Evolutionary conservation across 495 filamentous ascomycete species (phyloP).

Genomic region (Cryomyces minteri): DNA sequence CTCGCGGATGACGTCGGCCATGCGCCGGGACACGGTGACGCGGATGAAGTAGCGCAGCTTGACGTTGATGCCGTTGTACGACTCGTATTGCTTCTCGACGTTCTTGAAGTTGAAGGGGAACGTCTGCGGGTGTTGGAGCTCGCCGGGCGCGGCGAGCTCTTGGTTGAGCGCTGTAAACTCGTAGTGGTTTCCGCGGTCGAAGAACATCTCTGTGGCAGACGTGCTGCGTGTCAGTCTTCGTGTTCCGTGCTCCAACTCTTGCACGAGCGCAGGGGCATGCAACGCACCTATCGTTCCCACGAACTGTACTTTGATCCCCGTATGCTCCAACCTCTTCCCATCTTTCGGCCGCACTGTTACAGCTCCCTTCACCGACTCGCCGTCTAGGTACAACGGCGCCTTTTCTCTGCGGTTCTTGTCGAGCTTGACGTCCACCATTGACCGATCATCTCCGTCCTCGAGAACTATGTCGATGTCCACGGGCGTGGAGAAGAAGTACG

Average conservation of each 20-base stretch:
- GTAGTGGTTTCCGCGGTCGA: conserved; percentile 97
- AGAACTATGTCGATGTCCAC: conserved; percentile 98
- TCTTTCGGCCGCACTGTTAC: conserved; percentile 95
- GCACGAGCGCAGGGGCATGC: not conserved
- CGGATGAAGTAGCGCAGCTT: conserved; percentile 96
- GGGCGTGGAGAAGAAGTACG: conserved; percentile 95
- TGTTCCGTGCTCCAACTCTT: not conserved
- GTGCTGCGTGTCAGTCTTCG: not conserved
- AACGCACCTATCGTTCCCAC: conserved; percentile 85
- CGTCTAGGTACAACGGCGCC: conserved; percentile 91
- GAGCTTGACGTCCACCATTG: conserved; percentile 91
- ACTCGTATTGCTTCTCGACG: conserved; percentile 99
- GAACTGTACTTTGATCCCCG: conserved; percentile 99
- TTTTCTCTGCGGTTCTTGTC: conserved; percentile 96
- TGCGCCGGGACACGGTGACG: conserved; percentile 87
- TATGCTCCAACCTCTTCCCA: conserved; percentile 94
- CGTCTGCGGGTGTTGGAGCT: conserved; percentile 94
- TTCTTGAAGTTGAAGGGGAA: conserved; percentile 99
- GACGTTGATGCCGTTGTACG: conserved; percentile 99
- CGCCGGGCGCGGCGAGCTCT: conserved; percentile 87
- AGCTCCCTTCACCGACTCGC: conserved; percentile 89
- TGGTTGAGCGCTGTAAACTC: conserved; percentile 94
- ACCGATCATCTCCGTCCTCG: conserved; percentile 80
- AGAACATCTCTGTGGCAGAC: conserved; percentile 72
- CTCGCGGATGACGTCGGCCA: conserved; percentile 95